phyloP scores from a whole-genome alignment of 768 basidiomycete genomes.

The Rhodotorula toruloides region DNA sequence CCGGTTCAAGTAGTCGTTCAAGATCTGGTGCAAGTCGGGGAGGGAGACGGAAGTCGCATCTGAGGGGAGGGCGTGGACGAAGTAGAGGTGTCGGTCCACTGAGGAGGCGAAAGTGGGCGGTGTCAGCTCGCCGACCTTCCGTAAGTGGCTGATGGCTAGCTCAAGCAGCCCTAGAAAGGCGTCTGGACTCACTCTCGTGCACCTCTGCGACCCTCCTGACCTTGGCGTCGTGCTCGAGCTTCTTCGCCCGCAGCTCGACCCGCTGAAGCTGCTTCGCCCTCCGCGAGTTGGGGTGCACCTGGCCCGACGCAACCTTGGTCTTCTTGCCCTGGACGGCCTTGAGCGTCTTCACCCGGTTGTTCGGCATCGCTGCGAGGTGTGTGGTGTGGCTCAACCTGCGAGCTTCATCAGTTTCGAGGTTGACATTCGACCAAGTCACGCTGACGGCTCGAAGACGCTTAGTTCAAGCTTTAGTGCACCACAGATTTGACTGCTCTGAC shows the following conservation, averaged over 20 bases:
- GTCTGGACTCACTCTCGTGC: slow-evolving; percentile 5
- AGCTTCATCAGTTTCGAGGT: too few relatives aligned
- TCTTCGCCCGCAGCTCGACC: slow-evolving; percentile 32
- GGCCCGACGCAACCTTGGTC: slow-evolving; percentile 2
- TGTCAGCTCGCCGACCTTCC: not conserved
- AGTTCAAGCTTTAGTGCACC: too few relatives aligned
- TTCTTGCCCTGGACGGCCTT: slow-evolving; percentile 36
- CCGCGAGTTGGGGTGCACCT: slow-evolving; percentile 39
- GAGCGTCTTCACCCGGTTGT: slow-evolving; percentile 36
- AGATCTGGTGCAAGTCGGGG: slow-evolving; percentile 28
- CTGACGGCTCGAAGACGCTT: too few relatives aligned
- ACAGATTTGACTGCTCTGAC: not conserved
- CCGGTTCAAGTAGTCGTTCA: slow-evolving; percentile 32
- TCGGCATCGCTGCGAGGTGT: slow-evolving; percentile 9
- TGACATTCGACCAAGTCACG: not conserved
- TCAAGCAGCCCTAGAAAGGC: not conserved
- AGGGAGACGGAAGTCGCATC: slow-evolving; percentile 31
- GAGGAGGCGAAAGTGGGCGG: not conserved
- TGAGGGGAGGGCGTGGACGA: slow-evolving; percentile 28
- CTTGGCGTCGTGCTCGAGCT: slow-evolving; percentile 22
- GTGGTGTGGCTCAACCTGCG: not conserved
- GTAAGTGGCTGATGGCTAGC: not conserved
- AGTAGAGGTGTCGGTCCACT: slow-evolving; percentile 37
- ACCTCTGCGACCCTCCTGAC: slow-evolving; percentile 26
- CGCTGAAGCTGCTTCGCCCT: slow-evolving; percentile 39